Evolutionary conservation across 148 eudicot genomes (phyloP), one percentile per base, ranked within the genome.

Genomic region (Rhododendron molle): DNA sequence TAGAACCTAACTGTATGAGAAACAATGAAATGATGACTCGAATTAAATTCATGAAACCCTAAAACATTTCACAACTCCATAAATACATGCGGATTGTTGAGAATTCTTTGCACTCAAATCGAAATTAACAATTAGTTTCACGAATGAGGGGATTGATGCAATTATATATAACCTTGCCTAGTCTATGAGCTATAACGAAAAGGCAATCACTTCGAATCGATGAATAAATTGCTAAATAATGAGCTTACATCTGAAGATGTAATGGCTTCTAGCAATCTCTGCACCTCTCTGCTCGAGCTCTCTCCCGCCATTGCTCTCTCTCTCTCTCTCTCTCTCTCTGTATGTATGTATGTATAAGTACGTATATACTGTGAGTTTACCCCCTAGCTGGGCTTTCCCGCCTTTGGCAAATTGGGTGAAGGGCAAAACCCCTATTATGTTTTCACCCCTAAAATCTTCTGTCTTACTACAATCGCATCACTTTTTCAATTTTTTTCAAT

Each of bases 231-330:
- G 18, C 6, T 40, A 65, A 87, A 52, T 62, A 88, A 28, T 14
- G 32, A 92, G 89, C 91, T 89, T 92, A 92, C 98, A 83, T 96
- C 98, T 0, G 98, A 91, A 8, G 95, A 85, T 90, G 90, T 92
- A 79, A 96, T 94, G 87, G 92, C 89, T 67, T 89, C 92, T 46
- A 96, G 83, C 71, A 96, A 89, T 88, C 85, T 89, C 85, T 89
- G 90, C 44, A 96, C 72, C 20, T 94, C 91, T 74, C 84, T 84
- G 38, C 73, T 80, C 62, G 88, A 71, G 80, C 88, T 93, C 87
- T 91, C 83, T 78, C 83, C 82, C 85, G 21, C 56, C 72, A 79
- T 65, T 62, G 73, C 83, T 83, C 84, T 82, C 78, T 78, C 43
- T 46, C 58, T 49, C 62, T 47, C 50, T 60, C 40, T 81, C 83